A percentile compares a stretch with the other conserved stretches of the same genome.
These are phyloP conservation scores for Candida boidinii DNA, from an alignment of 805 yeast species.

Conservation along the genomic window DNA sequence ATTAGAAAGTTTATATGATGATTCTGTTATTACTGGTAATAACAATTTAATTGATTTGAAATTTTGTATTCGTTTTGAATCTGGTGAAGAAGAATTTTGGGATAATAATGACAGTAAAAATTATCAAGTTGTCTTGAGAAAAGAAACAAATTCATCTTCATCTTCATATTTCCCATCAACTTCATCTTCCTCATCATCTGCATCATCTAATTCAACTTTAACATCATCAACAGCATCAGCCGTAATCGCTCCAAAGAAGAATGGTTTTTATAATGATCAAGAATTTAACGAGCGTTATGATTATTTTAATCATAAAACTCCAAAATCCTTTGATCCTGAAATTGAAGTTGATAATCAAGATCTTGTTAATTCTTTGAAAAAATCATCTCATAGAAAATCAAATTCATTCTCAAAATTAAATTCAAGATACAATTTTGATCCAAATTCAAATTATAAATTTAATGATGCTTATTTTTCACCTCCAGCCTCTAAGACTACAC, in stretches of 20 bases:
- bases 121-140: slow-evolving; percentile 27
- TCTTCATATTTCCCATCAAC: background rate
- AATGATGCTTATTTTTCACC: slow-evolving; percentile 8
- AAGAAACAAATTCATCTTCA: slow-evolving; percentile 6
- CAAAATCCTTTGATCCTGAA: too few relatives aligned
- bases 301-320: too few relatives aligned
- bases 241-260: too few relatives aligned
- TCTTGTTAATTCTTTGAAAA: too few relatives aligned
- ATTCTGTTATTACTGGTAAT: slow-evolving; percentile 12
- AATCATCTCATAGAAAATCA: background rate
- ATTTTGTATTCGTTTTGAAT: slow-evolving; percentile 31
- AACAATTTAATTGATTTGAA: slow-evolving; percentile 22
- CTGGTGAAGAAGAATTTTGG: slow-evolving; percentile 25
- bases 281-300: too few relatives aligned
- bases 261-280: too few relatives aligned
- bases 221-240: too few relatives aligned
- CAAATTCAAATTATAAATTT: slow-evolving; percentile 5
- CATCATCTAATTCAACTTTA: slow-evolving; percentile 2
- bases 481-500: slow-evolving; percentile 1
- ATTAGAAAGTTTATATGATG: slow-evolving; percentile 19
- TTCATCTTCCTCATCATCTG: background rate
- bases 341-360: too few relatives aligned
- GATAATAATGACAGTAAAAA: slow-evolving; percentile 31
- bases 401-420: slow-evolving; percentile 1
- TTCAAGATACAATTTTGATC: slow-evolving; percentile 9